Conservation (phyloP, 164 flowering plant genomes). For the Warburgia ugandensis region DNA sequence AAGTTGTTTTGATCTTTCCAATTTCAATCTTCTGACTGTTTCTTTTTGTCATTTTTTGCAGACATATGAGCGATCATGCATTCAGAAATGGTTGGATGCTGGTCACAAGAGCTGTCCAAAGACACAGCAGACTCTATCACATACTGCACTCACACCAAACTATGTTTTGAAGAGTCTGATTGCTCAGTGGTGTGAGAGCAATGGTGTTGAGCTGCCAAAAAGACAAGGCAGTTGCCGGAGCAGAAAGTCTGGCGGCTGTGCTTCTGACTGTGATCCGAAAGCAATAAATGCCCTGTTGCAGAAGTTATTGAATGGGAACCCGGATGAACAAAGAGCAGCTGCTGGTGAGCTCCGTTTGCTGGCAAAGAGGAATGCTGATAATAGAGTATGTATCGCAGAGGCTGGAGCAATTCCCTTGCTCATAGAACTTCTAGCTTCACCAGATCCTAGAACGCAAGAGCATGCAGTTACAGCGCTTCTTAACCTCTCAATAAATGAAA, state of each 20-base stretch:
- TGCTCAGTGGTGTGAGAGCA: constrained; percentile 29
- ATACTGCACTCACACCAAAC: constrained; percentile 25
- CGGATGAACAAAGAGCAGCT: constrained; percentile 25
- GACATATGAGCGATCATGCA: constrained; percentile 27
- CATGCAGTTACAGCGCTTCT: constrained; percentile 27
- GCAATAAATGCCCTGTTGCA: constrained; percentile 15
- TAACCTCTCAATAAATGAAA: constrained; percentile 25
- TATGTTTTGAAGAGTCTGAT: constrained; percentile 26
- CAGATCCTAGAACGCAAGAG: constrained; percentile 24
- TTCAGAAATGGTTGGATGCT: constrained; percentile 29
- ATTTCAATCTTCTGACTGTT: not conserved
- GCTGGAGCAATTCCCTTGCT: constrained; percentile 25
- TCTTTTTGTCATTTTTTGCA: constrained; percentile 2
- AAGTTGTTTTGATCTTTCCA: not conserved
- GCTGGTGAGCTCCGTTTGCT: constrained; percentile 29
- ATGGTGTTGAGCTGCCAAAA: constrained; percentile 24
- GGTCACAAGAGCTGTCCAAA: constrained; percentile 30
- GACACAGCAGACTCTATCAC: constrained; percentile 23
- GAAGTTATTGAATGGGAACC: constrained; percentile 9
- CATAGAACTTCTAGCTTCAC: constrained; percentile 18
- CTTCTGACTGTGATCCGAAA: constrained; percentile 11
- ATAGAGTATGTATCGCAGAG: constrained; percentile 23
- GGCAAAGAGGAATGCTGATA: constrained; percentile 27
- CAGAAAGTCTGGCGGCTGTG: constrained; percentile 11
- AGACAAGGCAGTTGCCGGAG: constrained; percentile 10